Evolutionary conservation across 208 protist genomes (phyloP).

Genomic region (Acanthamoeba royreba): DNA sequence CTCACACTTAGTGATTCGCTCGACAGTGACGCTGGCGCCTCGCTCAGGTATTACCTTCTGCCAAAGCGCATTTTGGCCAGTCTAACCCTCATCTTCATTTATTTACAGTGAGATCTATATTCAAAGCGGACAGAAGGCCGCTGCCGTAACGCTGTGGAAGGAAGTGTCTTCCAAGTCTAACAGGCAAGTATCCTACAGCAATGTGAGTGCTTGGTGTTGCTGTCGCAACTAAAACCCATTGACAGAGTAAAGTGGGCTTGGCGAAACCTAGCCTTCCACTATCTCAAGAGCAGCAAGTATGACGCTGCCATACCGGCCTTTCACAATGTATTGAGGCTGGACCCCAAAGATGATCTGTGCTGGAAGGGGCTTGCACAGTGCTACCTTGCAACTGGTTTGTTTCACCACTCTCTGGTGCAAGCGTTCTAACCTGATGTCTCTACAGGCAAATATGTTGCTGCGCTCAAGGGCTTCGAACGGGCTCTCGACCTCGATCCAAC

Average conservation of each 20-base stretch:
- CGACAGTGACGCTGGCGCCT: neutral
- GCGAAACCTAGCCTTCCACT: neutral
- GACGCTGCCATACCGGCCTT: neutral
- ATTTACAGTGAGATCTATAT: neutral
- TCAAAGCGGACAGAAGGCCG: neutral
- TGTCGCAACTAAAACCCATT: no score
- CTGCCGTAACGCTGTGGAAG: constrained; percentile 11
- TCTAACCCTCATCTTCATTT: neutral
- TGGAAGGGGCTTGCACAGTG: constrained; percentile 15
- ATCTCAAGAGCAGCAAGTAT: neutral
- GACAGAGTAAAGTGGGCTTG: constrained; percentile 12
- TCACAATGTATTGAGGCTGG: constrained; percentile 17
- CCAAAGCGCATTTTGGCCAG: no score
- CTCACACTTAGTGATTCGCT: neutral
- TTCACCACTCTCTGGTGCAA: neutral
- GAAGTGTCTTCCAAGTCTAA: constrained; percentile 19
- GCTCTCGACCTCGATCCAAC: constrained; percentile 10
- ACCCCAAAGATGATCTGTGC: neutral
- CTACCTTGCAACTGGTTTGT: neutral
- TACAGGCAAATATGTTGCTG: constrained; percentile 37
- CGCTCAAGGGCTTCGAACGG: neutral
- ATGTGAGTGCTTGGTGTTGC: no score
- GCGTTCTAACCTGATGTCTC: no score
- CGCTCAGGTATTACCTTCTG: no score
- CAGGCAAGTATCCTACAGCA: no score